Evolutionary conservation across 352 stramenopile genomes (phyloP), one percentile per base, ranked within the genome.

Genomic region (Pythium biforme): DNA sequence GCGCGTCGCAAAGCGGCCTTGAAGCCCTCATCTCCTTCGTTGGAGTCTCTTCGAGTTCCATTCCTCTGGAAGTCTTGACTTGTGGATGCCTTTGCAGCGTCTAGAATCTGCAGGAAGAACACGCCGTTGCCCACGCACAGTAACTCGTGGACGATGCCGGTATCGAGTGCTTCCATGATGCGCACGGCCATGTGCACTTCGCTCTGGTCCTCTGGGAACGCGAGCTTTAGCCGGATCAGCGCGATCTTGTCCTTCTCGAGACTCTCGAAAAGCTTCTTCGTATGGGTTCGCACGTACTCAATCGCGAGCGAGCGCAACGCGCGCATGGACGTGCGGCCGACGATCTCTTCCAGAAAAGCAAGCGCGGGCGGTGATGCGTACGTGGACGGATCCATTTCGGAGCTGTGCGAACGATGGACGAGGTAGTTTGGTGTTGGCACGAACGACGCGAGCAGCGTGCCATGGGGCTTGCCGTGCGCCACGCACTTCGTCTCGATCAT

Each of bases 41-140:
- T 5, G 31, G 31, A 5, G 31, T 14, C 15, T 43, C 9, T 1
- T 19, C 17, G 37, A n/a, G 31, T 37, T 11, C 31, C 14, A 8
- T 37, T 37, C 8, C 3, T 37, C 31, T 43, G 37, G 15, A 43
- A 43, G 14, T n/a, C 31, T 43, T 43, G 37, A n/a, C 12, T 25
- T 1, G 23, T 31, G 9, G 1, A 1, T 3, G 37, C 1, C 22
- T 23, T 15, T 6, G 9, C 19, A 22, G 11, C 50, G 10, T 76
- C 70, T 10, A 83, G 22, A 9, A 79, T 48, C 34, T 77, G 55
- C 10, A 81, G 45, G 23, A 84, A 54, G 57, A 84, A 79, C 7
- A 62, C 72, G 19, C 73, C 75, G 31, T 79, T 77, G 54, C 69
- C 39, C 17, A 75, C 22, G 15, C 62, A 62, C 27, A 62, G 33